Evolutionary conservation across 2,329 filamentous ascomycete genomes (phyloP).

Genomic region (Hymenoscyphus albidus): DNA sequence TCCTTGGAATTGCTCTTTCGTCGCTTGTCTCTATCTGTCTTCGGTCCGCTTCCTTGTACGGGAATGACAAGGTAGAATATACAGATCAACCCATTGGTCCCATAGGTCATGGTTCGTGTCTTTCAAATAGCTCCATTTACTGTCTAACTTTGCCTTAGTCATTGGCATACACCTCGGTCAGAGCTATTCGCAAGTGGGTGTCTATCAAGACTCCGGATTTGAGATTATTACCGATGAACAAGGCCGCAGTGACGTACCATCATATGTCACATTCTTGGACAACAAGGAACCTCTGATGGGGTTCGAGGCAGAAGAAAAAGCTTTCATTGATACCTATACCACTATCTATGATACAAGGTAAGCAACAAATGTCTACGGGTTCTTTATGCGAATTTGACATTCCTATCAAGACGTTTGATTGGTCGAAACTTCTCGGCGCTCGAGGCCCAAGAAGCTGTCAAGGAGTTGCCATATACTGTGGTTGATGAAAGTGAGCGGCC

Average conservation of each 20-base stretch:
- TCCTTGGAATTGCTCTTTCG: not conserved
- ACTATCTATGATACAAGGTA: slow-evolving; percentile 16
- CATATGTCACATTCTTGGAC: slow-evolving; percentile 21
- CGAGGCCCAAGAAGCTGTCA: slow-evolving; percentile 8
- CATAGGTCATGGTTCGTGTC: not conserved
- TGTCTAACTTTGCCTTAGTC: slow-evolving; percentile 7
- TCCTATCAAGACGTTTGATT: slow-evolving; percentile 9
- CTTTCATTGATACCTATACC: slow-evolving; percentile 7
- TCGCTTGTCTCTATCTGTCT: not conserved
- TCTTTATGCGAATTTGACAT: not conserved
- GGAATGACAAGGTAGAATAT: too few relatives aligned
- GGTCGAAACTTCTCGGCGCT: slow-evolving; percentile 14
- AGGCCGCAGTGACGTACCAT: slow-evolving; percentile 14
- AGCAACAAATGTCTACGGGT: slow-evolving; percentile 17
- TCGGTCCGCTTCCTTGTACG: not conserved
- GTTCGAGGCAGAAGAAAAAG: slow-evolving; percentile 17
- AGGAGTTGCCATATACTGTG: slow-evolving; percentile 12
- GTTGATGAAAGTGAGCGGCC: slow-evolving; percentile 5
- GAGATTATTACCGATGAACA: slow-evolving; percentile 18
- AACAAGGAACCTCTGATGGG: slow-evolving; percentile 15
- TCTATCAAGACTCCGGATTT: slow-evolving; percentile 8
- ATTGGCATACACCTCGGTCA: slow-evolving; percentile 19
- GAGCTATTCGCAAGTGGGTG: slow-evolving; percentile 11
- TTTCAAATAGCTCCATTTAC: not conserved
- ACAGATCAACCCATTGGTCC: too few relatives aligned